A percentile compares a stretch with the other conserved stretches of the same genome.
phyloP scores from a whole-genome alignment of 1,284 basidiomycete genomes.

The Trichosporon inkin region DNA sequence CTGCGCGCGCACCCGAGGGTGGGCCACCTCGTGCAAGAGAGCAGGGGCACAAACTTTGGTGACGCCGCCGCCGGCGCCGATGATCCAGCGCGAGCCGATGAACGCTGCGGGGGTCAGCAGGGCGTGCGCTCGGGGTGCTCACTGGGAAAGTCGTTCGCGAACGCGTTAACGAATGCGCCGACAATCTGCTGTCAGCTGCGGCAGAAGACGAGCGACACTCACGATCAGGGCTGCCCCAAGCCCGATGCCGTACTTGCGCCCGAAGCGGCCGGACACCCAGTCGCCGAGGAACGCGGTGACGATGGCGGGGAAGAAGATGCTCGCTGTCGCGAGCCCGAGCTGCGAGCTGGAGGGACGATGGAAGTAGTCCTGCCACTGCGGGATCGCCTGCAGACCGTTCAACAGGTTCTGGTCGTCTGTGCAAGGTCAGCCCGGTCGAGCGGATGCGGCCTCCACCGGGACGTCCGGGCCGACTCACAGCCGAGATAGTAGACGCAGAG shows the following conservation, averaged over 20 bases:
- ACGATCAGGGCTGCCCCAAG: conserved; percentile 28
- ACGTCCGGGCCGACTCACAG: conserved; percentile 19
- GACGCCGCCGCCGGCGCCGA: conserved; percentile 32
- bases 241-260: conserved; percentile 25
- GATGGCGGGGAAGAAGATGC: conserved; percentile 31
- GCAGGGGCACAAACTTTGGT: conserved; percentile 28
- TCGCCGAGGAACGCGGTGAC: conserved; percentile 28
- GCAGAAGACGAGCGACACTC: neutral
- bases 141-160: conserved; percentile 17
- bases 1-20: conserved; percentile 24
- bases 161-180: conserved; percentile 22
- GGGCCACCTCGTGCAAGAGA: conserved; percentile 29
- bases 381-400: conserved; percentile 28
- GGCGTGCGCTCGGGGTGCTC: neutral
- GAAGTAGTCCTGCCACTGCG: conserved; percentile 32
- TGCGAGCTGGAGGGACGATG: conserved; percentile 21
- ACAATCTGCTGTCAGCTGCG: conserved; percentile 16
- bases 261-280: conserved; percentile 24
- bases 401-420: conserved; percentile 29
- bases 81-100: conserved; percentile 27
- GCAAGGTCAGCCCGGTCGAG: neutral
- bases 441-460: no score
- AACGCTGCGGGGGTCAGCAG: conserved; percentile 13
- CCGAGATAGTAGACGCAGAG: conserved; percentile 24
- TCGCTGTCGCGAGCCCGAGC: conserved; percentile 31